Base-by-base conservation (phyloP, 1,139 yeast species). In the Taphrina wiesneri region DNA sequence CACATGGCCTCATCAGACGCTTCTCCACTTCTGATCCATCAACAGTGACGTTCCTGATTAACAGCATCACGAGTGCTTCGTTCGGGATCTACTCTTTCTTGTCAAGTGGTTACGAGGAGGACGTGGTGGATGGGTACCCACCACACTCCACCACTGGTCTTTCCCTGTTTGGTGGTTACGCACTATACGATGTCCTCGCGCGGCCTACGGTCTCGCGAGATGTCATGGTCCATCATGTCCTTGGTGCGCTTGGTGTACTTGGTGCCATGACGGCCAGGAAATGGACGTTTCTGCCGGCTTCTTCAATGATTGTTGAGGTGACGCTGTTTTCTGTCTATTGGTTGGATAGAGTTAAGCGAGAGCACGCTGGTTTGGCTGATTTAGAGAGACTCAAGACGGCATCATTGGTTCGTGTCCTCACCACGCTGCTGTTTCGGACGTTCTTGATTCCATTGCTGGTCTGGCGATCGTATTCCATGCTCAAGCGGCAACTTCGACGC, bases 361-460 rank as follows among this genome's bases (percentile, higher is more conserved):
- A 49, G 6, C 17, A 49, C 17, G 13, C 43, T 2, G 19, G 43
- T 7, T 2, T 2, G 19, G 17, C 3, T 15, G 19, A 7, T 1
- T 39, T 19, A 7, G 43, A n/a, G 43, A 39, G 43, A n/a, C 11
- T 52, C 30, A 17, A 17, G 45, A 15, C 13, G 28, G 56, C 56
- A 6, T 13, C 30, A n/a, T 13, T 52, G n/a, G 15, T 34, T n/a
- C 25, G 45, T 7, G 9, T 52, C 26, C 15, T 19, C 17, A 19
- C 28, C n/a, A 52, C 56, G 25, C 45, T 52, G 26, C 45, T 52
- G 28, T 52, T 52, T 13, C 43, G 56, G 5, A 52, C 56, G 11
- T 52, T 52, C 21, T 4, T 34, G 45, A 21, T 52, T 9, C 56
- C 56, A 2, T 4, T 34, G 28, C 9, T 28, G 28, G 19, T 28